Evolutionary conservation across 1,284 basidiomycete genomes (phyloP).

Genomic region (Malassezia yamatoensis): DNA sequence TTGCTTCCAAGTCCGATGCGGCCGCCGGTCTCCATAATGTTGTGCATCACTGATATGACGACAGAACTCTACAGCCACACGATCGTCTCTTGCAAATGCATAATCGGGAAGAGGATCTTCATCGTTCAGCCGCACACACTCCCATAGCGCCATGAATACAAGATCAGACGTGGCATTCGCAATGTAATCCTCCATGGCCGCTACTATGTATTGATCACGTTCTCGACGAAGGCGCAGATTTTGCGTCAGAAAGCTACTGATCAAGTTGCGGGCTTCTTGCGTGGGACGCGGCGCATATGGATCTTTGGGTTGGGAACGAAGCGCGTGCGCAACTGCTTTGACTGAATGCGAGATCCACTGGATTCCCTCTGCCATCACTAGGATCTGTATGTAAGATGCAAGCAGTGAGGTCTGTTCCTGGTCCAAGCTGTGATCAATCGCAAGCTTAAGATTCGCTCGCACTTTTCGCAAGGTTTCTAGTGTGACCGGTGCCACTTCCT

Average conservation of each 20-base stretch:
- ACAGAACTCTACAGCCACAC: conserved; percentile 1
- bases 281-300: conserved; percentile 11
- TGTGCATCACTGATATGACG: background rate
- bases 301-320: background rate
- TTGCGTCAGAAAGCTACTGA: conserved; percentile 33
- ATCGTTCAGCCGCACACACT: background rate
- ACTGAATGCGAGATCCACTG: conserved; percentile 6
- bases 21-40: background rate
- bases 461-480: conserved; percentile 36
- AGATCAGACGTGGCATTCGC: conserved; percentile 40
- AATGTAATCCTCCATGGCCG: conserved; percentile 39
- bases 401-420: conserved; percentile 34
- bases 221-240: conserved; percentile 11
- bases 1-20: background rate
- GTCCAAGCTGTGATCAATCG: conserved; percentile 36
- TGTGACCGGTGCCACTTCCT: conserved; percentile 2
- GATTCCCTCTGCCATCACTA: conserved; percentile 15
- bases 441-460: conserved; percentile 39
- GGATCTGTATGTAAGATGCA: conserved; percentile 35
- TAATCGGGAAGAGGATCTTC: conserved; percentile 4
- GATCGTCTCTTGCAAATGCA: conserved; percentile 16
- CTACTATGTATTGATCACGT: conserved; percentile 17
- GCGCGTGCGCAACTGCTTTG: conserved; percentile 4
- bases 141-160: conserved; percentile 39
- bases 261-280: conserved; percentile 22